Evolutionary conservation across 1,139 yeast species (phyloP).

Genomic region (Tardiomyces depauwii): DNA sequence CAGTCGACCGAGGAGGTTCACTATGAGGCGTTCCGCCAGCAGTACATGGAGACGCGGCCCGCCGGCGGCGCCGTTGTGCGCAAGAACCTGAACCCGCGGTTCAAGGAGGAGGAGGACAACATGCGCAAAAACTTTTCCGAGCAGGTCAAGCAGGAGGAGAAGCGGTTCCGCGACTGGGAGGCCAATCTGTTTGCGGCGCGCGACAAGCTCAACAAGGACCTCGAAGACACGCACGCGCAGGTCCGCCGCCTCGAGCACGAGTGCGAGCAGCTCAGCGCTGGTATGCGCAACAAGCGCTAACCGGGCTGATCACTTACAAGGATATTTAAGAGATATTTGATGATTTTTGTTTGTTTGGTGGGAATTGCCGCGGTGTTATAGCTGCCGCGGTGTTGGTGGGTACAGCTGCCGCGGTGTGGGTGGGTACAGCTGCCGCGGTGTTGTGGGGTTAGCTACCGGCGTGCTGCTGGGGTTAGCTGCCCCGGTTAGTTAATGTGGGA

Average conservation of each 20-base stretch:
- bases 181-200: slow-evolving; percentile 90
- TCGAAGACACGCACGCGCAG: slow-evolving; percentile 67
- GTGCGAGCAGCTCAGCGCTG: slow-evolving; percentile 9
- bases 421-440: no score
- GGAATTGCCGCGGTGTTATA: no score
- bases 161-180: slow-evolving; percentile 97
- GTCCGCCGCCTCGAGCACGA: slow-evolving; percentile 26
- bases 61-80: slow-evolving; percentile 34
- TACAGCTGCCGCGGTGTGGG: no score
- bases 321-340: no score
- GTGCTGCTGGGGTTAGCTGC: no score
- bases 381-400: no score
- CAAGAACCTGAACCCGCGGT: slow-evolving; percentile 67
- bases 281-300: not conserved
- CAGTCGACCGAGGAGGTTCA: slow-evolving; percentile 85
- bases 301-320: no score
- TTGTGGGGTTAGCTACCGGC: no score
- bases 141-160: slow-evolving; percentile 95
- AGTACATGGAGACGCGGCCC: slow-evolving; percentile 61
- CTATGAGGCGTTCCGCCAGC: slow-evolving; percentile 77
- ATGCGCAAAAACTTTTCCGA: slow-evolving; percentile 94
- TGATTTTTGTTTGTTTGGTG: no score
- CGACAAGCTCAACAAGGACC: slow-evolving; percentile 84
- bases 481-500: no score
- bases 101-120: slow-evolving; percentile 92